phyloP scores from a whole-genome alignment of 768 basidiomycete genomes.

The Hemileccinum impolitum region DNA sequence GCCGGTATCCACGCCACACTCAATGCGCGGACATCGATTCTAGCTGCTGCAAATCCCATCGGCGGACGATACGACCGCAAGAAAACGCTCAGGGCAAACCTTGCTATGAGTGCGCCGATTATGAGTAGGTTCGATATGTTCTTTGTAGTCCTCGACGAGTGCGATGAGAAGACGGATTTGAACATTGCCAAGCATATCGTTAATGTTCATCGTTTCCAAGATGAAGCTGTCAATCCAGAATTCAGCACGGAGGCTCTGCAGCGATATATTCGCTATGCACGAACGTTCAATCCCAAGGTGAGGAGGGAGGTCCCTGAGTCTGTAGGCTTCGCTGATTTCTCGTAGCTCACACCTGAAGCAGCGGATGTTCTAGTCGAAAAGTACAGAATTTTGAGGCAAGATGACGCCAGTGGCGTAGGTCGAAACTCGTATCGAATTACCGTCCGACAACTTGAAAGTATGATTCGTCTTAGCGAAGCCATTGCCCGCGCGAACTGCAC shows the following conservation, averaged over 20 bases:
- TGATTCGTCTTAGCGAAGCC: conserved; percentile 97
- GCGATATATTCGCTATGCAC: conserved; percentile 93
- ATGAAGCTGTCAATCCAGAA: conserved; percentile 93
- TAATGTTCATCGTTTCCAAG: conserved; percentile 93
- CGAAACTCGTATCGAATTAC: conserved; percentile 96
- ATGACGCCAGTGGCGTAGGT: conserved; percentile 85
- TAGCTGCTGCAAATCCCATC: conserved; percentile 97
- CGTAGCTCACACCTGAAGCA: conserved; percentile 87
- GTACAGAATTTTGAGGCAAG: conserved; percentile 87
- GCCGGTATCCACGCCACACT: conserved; percentile 98
- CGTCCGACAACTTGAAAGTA: conserved; percentile 95
- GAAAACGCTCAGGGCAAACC: conserved; percentile 85
- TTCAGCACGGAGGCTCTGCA: conserved; percentile 97
- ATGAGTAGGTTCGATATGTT: conserved; percentile 99
- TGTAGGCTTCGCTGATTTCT: conserved; percentile 4
- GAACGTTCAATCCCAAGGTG: conserved; percentile 98
- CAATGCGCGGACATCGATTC: conserved; percentile 95
- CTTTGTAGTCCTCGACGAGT: conserved; percentile 97
- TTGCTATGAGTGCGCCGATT: conserved; percentile 97
- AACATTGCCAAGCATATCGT: conserved; percentile 97
- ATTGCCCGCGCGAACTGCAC: conserved; percentile 97
- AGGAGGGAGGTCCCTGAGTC: not conserved
- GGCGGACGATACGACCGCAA: conserved; percentile 96
- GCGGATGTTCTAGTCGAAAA: conserved; percentile 93
- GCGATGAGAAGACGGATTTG: conserved; percentile 86